These are phyloP conservation scores for Acer campestre DNA, from an alignment of 345 rosid genomes.

Conservation along the genomic window DNA sequence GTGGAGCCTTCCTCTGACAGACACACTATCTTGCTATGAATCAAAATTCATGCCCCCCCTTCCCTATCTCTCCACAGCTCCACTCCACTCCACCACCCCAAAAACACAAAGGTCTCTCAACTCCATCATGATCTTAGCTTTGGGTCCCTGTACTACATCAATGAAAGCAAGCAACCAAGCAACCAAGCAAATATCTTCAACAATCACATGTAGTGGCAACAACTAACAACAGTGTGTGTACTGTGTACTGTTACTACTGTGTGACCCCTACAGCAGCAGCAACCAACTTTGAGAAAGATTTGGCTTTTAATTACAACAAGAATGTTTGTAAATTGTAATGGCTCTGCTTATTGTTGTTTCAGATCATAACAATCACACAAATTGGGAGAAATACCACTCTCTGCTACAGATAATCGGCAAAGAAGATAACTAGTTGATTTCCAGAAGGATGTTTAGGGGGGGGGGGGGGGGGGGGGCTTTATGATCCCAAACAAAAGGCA, in stretches of 20 bases:
- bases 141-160: conserved; percentile 33
- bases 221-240: conserved; percentile 8
- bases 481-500: conserved; percentile 20
- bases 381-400: not conserved
- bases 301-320: not conserved
- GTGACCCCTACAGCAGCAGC: too few species aligned
- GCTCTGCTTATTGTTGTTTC: not conserved
- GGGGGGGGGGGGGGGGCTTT: not conserved
- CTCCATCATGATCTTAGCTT: conserved; percentile 14
- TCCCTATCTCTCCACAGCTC: not conserved
- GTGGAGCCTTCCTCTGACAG: conserved; percentile 43
- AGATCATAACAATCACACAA: not conserved
- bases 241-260: too few species aligned
- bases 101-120: conserved; percentile 32
- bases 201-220: conserved; percentile 25
- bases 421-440: conserved; percentile 3
- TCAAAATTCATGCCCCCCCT: conserved; percentile 8
- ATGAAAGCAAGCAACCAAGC: conserved; percentile 4
- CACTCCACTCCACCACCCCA: conserved; percentile 11
- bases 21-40: conserved; percentile 27
- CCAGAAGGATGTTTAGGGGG: not conserved
- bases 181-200: conserved; percentile 19
- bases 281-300: conserved; percentile 2
- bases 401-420: not conserved
- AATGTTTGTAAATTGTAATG: not conserved